phyloP scores from a whole-genome alignment of 345 rosid species.

The Microcos paniculata region DNA sequence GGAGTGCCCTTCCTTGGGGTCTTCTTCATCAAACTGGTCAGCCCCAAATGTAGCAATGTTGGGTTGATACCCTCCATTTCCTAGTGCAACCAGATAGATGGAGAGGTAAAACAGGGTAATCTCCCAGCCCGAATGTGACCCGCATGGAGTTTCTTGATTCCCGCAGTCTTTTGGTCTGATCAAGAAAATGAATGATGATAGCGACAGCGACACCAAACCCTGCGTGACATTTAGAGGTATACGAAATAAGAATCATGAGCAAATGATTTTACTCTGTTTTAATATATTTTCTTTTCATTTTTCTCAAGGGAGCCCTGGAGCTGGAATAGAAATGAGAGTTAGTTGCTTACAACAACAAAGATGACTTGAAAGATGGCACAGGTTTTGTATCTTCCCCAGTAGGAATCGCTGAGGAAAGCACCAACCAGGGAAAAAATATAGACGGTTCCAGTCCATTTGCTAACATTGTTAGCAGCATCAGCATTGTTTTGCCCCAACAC shows the following conservation, averaged over 20 bases:
- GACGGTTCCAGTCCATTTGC: slow-evolving; percentile 99
- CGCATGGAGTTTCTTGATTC: slow-evolving; percentile 58
- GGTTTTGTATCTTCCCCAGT: slow-evolving; percentile 99
- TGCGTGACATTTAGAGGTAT: slow-evolving; percentile 22
- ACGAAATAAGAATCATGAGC: slow-evolving; percentile 2
- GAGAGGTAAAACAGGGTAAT: slow-evolving; percentile 80
- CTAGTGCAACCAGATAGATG: slow-evolving; percentile 81
- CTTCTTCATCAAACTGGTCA: slow-evolving; percentile 93
- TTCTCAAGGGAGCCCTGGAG: background rate
- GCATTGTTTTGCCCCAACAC: slow-evolving; percentile 91
- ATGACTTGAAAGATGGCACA: slow-evolving; percentile 94
- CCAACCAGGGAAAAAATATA: slow-evolving; percentile 97
- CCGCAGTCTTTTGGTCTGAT: slow-evolving; percentile 89
- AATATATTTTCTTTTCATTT: background rate
- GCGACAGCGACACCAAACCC: slow-evolving; percentile 76
- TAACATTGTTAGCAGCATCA: slow-evolving; percentile 93
- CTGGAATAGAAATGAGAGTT: background rate
- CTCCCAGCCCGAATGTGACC: slow-evolving; percentile 68
- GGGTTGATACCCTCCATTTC: slow-evolving; percentile 99
- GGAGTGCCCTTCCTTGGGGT: slow-evolving; percentile 77
- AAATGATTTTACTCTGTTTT: background rate
- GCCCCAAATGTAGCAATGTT: slow-evolving; percentile 95
- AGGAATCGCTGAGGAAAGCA: slow-evolving; percentile 95
- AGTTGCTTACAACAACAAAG: slow-evolving; percentile 77
- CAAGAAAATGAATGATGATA: slow-evolving; percentile 75